Conservation (phyloP, 2,329 filamentous ascomycete genomes). For the Chaetothyriales sp. region DNA sequence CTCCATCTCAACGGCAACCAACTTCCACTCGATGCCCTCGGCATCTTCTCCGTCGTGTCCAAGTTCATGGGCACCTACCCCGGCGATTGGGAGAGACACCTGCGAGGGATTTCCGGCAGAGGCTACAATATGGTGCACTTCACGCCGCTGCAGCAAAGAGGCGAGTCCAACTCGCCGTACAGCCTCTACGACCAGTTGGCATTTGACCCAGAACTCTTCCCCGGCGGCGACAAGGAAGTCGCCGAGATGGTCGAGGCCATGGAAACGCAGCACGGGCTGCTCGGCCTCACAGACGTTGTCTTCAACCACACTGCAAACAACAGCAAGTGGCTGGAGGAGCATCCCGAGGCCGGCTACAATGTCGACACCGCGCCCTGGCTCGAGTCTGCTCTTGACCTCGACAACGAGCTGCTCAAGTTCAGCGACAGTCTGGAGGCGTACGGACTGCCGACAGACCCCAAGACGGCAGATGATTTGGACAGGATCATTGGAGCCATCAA, state of each 20-base stretch:
- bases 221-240: slow-evolving; percentile 71
- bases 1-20: slow-evolving; percentile 60
- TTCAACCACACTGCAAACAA: slow-evolving; percentile 97
- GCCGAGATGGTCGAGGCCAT: slow-evolving; percentile 63
- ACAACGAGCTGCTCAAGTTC: slow-evolving; percentile 56
- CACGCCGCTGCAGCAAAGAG: slow-evolving; percentile 79
- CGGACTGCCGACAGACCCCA: slow-evolving; percentile 62
- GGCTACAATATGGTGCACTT: slow-evolving; percentile 99
- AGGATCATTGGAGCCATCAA: slow-evolving; percentile 76
- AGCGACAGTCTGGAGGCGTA: slow-evolving; percentile 49
- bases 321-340: slow-evolving; percentile 82
- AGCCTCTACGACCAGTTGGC: slow-evolving; percentile 84
- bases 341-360: slow-evolving; percentile 94
- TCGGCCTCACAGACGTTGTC: slow-evolving; percentile 89
- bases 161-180: slow-evolving; percentile 88
- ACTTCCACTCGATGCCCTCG: slow-evolving; percentile 73
- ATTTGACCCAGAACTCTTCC: slow-evolving; percentile 74
- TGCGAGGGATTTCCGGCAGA: slow-evolving; percentile 73
- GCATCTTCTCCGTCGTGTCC: slow-evolving; percentile 84
- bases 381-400: slow-evolving; percentile 56
- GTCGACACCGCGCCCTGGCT: slow-evolving; percentile 71
- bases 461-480: slow-evolving; percentile 56
- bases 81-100: slow-evolving; percentile 75
- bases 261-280: slow-evolving; percentile 68
- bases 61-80: slow-evolving; percentile 97